Percentiles rank a stretch among this genome's conserved stretches.
These are phyloP conservation scores for Apiospora hydei DNA, from an alignment of 2,329 filamentous ascomycete species.

Conservation along the genomic window DNA sequence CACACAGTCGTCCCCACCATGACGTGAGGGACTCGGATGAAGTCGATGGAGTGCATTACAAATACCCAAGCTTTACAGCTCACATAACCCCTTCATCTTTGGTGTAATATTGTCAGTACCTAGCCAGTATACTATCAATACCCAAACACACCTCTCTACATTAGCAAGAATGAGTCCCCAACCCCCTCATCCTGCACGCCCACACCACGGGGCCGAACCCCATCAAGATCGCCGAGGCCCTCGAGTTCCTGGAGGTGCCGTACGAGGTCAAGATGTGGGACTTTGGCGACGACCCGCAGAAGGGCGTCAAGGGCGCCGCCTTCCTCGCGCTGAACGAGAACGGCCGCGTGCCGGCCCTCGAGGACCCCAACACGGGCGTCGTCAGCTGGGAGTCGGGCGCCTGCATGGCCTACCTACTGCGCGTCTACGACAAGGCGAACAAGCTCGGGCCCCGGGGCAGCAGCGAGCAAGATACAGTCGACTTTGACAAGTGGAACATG, in stretches of 20 bases:
- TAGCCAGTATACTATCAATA: neutral
- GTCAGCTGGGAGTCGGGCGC: conserved; percentile 48
- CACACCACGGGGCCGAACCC: conserved; percentile 51
- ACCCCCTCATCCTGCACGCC: conserved; percentile 49
- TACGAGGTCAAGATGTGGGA: conserved; percentile 51
- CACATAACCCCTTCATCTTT: neutral
- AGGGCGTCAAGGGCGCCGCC: conserved; percentile 45
- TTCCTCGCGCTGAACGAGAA: conserved; percentile 54
- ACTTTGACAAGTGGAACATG: conserved; percentile 55
- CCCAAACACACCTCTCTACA: neutral
- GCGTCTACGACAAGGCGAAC: conserved; percentile 49
- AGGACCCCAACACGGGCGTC: conserved; percentile 48
- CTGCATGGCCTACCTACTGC: conserved; percentile 46
- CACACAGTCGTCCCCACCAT: conserved; percentile 1
- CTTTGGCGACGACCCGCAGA: conserved; percentile 46
- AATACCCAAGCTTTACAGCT: neutral
- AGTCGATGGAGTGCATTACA: neutral
- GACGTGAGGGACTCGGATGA: conserved; percentile 1
- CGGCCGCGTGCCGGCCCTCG: conserved; percentile 48
- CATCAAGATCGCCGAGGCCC: conserved; percentile 50
- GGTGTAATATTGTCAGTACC: neutral
- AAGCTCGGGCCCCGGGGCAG: conserved; percentile 46
- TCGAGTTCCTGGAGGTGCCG: conserved; percentile 49
- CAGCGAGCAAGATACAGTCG: conserved; percentile 48
- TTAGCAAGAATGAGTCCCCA: conserved; percentile 31